These are phyloP conservation scores for Mycosphaerelloides madeirae DNA, from an alignment of 2,329 filamentous ascomycete genomes.

Conservation along the genomic window DNA sequence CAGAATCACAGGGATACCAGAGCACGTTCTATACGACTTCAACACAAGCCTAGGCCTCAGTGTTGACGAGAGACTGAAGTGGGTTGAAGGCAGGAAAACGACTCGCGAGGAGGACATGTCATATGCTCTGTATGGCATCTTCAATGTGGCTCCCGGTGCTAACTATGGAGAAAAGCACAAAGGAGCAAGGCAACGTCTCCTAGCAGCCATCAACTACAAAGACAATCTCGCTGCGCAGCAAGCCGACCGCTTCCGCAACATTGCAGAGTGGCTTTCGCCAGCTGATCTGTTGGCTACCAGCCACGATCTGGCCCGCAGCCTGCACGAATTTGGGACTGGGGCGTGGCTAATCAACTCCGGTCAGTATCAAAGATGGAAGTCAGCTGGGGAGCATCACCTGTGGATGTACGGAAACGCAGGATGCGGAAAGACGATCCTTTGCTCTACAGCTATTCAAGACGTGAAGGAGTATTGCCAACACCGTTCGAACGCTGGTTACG, in stretches of 20 bases:
- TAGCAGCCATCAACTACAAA: neutral
- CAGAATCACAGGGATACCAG: slow-evolving; percentile 9
- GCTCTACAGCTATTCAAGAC: too few species aligned
- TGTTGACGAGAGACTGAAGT: neutral
- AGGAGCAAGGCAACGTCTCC: slow-evolving; percentile 7
- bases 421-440: too few species aligned
- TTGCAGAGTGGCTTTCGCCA: slow-evolving; percentile 7
- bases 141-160: slow-evolving; percentile 7
- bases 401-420: too few species aligned
- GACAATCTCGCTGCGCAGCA: neutral
- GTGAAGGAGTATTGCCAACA: too few species aligned
- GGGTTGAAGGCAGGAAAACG: slow-evolving; percentile 10
- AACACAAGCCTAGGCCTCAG: neutral
- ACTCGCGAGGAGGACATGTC: slow-evolving; percentile 11
- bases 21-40: slow-evolving; percentile 7
- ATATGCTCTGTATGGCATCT: slow-evolving; percentile 16
- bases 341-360: too few species aligned
- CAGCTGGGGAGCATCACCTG: too few species aligned
- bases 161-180: slow-evolving; percentile 15
- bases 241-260: slow-evolving; percentile 2
- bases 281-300: slow-evolving; percentile 12
- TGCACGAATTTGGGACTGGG: slow-evolving; percentile 1
- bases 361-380: too few species aligned
- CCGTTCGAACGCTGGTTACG: too few species aligned
- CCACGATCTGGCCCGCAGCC: slow-evolving; percentile 8